These are phyloP conservation scores for Phytophthora boehmeriae DNA, from an alignment of 352 stramenopile genomes.

Conservation along the genomic window DNA sequence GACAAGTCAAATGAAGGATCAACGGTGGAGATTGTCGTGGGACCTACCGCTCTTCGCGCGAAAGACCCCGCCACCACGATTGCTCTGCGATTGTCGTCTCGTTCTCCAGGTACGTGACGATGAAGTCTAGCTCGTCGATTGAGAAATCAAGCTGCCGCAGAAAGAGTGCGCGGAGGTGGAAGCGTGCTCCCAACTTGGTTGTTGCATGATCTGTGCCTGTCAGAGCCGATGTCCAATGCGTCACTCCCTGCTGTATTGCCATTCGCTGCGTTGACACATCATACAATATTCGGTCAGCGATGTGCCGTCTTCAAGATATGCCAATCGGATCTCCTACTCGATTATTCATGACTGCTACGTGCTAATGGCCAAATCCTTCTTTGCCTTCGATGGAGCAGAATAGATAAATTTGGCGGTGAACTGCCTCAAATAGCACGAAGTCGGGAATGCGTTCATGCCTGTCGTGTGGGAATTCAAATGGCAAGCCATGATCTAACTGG, in stretches of 20 bases:
- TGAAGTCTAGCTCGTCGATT: slow-evolving; percentile 46
- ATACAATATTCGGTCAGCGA: not conserved
- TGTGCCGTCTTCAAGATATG: too few relatives aligned
- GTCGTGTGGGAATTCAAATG: not conserved
- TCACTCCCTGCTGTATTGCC: slow-evolving; percentile 29
- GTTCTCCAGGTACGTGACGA: slow-evolving; percentile 48
- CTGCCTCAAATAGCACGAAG: slow-evolving; percentile 13
- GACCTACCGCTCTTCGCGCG: slow-evolving; percentile 37
- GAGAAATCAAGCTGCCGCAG: slow-evolving; percentile 47
- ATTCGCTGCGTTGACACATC: slow-evolving; percentile 19
- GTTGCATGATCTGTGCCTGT: slow-evolving; percentile 35
- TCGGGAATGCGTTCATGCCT: not conserved
- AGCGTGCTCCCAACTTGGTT: slow-evolving; percentile 47
- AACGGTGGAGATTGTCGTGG: not conserved
- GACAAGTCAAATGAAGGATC: not conserved
- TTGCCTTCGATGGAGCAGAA: not conserved
- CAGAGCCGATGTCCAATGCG: slow-evolving; percentile 32
- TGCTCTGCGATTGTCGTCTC: slow-evolving; percentile 49
- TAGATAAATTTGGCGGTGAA: slow-evolving; percentile 14
- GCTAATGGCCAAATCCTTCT: too few relatives aligned
- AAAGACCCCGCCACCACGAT: slow-evolving; percentile 44
- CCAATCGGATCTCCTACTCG: not conserved
- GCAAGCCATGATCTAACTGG: too few relatives aligned
- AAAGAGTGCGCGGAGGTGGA: slow-evolving; percentile 50
- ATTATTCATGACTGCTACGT: not conserved